phyloP scores from a whole-genome alignment of 768 basidiomycete genomes.

The Hygrocybe coccinea region DNA sequence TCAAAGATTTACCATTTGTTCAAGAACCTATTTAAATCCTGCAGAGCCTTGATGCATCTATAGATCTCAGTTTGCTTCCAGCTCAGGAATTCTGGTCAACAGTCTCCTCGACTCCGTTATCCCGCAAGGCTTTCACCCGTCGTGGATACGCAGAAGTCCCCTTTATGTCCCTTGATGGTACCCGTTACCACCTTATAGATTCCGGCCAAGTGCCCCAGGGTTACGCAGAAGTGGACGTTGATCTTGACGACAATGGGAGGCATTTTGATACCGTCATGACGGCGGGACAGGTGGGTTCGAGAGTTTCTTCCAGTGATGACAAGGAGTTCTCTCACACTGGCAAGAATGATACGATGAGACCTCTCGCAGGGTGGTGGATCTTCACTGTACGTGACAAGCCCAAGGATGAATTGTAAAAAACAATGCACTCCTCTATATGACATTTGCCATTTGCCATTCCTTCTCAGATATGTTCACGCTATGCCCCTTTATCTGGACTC shows the following conservation, averaged over 20 bases:
- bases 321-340: no score
- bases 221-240: constrained; percentile 21
- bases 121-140: no score
- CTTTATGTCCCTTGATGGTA: not conserved
- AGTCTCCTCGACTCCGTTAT: not conserved
- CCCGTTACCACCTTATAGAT: constrained; percentile 16
- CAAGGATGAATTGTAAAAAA: no score
- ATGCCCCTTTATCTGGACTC: no score
- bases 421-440: no score
- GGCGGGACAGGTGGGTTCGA: constrained; percentile 19
- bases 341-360: no score
- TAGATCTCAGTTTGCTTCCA: not conserved
- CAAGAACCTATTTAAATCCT: not conserved
- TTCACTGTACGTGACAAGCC: not conserved
- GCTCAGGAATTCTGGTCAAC: not conserved
- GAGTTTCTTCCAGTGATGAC: not conserved
- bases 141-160: not conserved
- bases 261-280: constrained; percentile 17
- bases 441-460: no score
- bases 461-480: no score
- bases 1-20: not conserved
- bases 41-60: not conserved
- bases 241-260: constrained; percentile 20
- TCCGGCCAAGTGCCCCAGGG: constrained; percentile 11
- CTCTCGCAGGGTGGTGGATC: no score